Conservation (phyloP, 169 alveolate genomes). For the Cardiosporidium cionae region DNA sequence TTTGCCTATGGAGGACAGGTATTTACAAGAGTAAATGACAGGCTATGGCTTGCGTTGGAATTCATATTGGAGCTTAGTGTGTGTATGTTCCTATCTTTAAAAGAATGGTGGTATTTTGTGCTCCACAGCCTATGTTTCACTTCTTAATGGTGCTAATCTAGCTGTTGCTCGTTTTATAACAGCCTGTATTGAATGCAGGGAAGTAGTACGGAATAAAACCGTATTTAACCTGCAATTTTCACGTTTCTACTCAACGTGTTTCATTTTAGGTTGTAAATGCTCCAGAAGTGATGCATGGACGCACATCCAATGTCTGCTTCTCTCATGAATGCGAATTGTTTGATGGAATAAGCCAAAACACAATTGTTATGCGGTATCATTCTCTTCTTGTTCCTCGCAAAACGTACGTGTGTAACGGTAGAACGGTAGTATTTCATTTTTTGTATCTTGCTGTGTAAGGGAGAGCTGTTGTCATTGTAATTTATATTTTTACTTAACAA, state of each 20-base stretch:
- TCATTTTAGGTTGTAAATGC: not conserved
- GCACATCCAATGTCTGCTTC: slow-evolving; percentile 8
- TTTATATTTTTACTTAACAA: too few species aligned
- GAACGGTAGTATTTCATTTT: too few species aligned
- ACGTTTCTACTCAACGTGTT: not conserved
- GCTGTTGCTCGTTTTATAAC: not conserved
- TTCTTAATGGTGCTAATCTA: not conserved
- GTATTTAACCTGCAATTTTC: not conserved
- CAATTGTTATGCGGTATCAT: slow-evolving; percentile 22
- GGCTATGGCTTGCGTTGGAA: not conserved
- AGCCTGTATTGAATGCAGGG: not conserved
- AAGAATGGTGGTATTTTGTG: not conserved
- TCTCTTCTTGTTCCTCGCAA: slow-evolving; percentile 5
- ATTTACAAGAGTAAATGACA: not conserved
- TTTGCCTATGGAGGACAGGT: slow-evolving; percentile 23
- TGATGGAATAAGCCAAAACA: not conserved
- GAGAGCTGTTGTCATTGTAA: too few species aligned
- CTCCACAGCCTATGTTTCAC: not conserved
- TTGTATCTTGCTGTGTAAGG: too few species aligned
- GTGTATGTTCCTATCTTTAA: not conserved
- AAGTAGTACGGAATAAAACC: slow-evolving; percentile 10
- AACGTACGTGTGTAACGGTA: slow-evolving; percentile 11
- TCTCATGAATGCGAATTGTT: not conserved
- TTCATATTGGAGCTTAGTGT: not conserved
- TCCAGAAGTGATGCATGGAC: slow-evolving; percentile 16